Base-by-base conservation (phyloP, 2,329 filamentous ascomycete genomes). In the Penicillium expansum region DNA sequence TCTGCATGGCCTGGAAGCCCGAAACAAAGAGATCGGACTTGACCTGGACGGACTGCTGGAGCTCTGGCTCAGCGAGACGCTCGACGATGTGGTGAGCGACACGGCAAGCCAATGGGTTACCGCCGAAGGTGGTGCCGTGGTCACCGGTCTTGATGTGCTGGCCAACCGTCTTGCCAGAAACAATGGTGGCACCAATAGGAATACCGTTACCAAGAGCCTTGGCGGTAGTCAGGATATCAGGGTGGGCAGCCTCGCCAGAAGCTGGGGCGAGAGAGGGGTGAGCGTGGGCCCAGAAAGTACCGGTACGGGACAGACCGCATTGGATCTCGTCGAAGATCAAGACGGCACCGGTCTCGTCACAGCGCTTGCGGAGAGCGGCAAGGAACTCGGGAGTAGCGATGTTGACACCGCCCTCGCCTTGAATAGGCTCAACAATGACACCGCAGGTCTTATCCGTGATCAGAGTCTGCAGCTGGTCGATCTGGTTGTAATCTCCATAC, bases 311-410 rank as follows among this genome's bases (percentile, higher is more conserved):
- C 33, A 99, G 81, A 52, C 94, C 94, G 74, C 92, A 97, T 77
- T 99, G 94, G 61, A 99, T 99, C 80, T 99, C 94, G 69, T 99
- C 94, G 74, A 94, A 93, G 70, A 97, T 89, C 56, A 99, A 79
- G 4, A 97, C 85, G 1, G 93, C 92, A 50, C 91, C 91, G 32
- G 97, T 91, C 66, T 91, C 88, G 55, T 87, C 88, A 75, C 92
- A 97, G 57, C 92, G 85, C 70, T 83, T 84, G 57, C 91, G 91
- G n/a, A 99, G 83, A 0, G 91, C 89, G 24, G 86, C 74, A 24
- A 99, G 82, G 75, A 97, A 99, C 63, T 91, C 90, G 4, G 89
- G 85, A 0, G 83, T 88, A 3, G 91, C 94, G 11, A 90, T 86
- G 66, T 93, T 89, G 50, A 99, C 89, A 63, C 94, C 94, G 16